Evolutionary conservation across 805 yeast species (phyloP).

Genomic region (Lipomyces sp.): DNA sequence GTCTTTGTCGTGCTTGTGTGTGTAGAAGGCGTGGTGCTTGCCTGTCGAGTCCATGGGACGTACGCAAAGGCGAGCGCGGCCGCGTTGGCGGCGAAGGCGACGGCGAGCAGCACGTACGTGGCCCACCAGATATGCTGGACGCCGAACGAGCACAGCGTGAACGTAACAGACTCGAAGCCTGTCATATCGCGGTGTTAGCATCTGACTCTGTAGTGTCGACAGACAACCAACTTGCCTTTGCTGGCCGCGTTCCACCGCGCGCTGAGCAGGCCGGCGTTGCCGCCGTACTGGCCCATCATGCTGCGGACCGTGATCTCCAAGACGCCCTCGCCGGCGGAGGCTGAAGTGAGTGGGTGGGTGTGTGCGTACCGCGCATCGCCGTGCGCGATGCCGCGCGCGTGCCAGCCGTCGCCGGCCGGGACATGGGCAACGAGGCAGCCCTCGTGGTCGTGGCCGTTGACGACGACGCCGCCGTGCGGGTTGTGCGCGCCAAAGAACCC

Average conservation of each 20-base stretch:
- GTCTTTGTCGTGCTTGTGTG: too few species aligned
- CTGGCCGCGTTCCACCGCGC: slow-evolving; percentile 55
- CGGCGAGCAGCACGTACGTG: slow-evolving; percentile 6
- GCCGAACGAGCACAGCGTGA: slow-evolving; percentile 71
- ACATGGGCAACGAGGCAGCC: slow-evolving; percentile 61
- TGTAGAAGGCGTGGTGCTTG: too few species aligned
- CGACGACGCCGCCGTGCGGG: slow-evolving; percentile 73
- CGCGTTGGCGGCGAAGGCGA: neutral
- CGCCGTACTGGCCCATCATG: slow-evolving; percentile 95
- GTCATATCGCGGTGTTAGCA: too few species aligned
- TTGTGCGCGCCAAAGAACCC: slow-evolving; percentile 59
- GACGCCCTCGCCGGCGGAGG: slow-evolving; percentile 10
- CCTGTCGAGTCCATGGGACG: too few species aligned
- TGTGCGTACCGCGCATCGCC: slow-evolving; percentile 2
- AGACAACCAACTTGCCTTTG: slow-evolving; percentile 47
- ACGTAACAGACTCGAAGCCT: slow-evolving; percentile 47
- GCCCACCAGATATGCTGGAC: slow-evolving; percentile 97
- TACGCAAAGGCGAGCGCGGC: too few species aligned
- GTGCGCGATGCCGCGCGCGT: slow-evolving; percentile 1
- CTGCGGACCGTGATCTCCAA: slow-evolving; percentile 68
- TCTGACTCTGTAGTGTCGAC: too few species aligned
- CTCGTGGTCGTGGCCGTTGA: slow-evolving; percentile 95
- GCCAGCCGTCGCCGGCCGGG: slow-evolving; percentile 8
- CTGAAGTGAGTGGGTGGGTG: neutral
- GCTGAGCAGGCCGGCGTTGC: slow-evolving; percentile 79